phyloP scores from a whole-genome alignment of 768 basidiomycete species.

The Tulasnella calospora region DNA sequence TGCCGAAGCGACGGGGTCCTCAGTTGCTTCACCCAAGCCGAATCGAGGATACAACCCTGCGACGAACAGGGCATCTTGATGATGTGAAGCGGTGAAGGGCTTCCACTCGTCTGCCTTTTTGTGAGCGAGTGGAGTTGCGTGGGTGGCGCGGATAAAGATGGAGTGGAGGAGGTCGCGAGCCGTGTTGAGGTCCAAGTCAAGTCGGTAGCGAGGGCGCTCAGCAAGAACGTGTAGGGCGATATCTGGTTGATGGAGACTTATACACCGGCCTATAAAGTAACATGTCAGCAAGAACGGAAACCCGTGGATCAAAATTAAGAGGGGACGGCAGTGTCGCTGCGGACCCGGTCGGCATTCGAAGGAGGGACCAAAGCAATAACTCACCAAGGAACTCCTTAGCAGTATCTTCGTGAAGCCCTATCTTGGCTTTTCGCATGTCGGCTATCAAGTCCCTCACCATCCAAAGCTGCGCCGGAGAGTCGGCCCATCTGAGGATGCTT shows the following conservation, averaged over 20 bases:
- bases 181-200: slow-evolving; percentile 19
- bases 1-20: slow-evolving; percentile 8
- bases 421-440: slow-evolving; percentile 9
- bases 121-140: not conserved
- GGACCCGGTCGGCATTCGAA: not conserved
- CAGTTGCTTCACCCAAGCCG: not conserved
- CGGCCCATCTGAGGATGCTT: slow-evolving; percentile 1
- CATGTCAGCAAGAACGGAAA: not conserved
- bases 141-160: slow-evolving; percentile 8
- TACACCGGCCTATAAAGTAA: slow-evolving; percentile 3
- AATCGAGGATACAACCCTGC: slow-evolving; percentile 17
- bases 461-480: slow-evolving; percentile 12
- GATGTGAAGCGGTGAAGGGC: slow-evolving; percentile 5
- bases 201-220: slow-evolving; percentile 8
- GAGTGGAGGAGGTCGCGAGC: slow-evolving; percentile 20
- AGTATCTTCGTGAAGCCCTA: slow-evolving; percentile 3
- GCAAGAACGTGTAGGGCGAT: slow-evolving; percentile 14
- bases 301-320: too few species aligned
- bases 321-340: too few species aligned
- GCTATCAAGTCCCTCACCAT: slow-evolving; percentile 6
- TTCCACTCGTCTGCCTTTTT: not conserved
- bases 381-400: slow-evolving; percentile 15
- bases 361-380: not conserved
- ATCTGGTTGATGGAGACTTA: slow-evolving; percentile 10
- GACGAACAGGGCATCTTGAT: slow-evolving; percentile 18